A percentile compares a stretch with the other conserved stretches of the same genome.
Evolutionary conservation across 2,329 filamentous ascomycete species (phyloP).

Genomic region (Xylaria sp.): DNA sequence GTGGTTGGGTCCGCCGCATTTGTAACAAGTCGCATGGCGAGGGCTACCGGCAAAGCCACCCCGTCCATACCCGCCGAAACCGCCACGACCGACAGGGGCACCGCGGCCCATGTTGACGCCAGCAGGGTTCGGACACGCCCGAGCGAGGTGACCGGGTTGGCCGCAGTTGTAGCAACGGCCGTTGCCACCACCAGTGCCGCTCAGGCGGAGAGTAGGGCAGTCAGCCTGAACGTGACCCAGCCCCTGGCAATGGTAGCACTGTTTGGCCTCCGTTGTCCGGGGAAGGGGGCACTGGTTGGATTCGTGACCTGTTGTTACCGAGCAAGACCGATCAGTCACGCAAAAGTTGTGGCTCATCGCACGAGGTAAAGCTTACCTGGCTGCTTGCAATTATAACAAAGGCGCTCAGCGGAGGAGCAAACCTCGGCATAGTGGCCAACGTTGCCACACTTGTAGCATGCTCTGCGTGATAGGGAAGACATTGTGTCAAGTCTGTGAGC

Average conservation of each 20-base stretch:
- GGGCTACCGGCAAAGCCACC: slow-evolving; percentile 79
- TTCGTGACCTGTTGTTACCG: slow-evolving; percentile 76
- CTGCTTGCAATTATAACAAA: slow-evolving; percentile 99
- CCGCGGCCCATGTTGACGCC: slow-evolving; percentile 72
- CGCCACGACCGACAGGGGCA: slow-evolving; percentile 75
- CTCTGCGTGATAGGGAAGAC: slow-evolving; percentile 84
- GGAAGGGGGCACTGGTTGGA: slow-evolving; percentile 97
- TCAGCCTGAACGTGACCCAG: slow-evolving; percentile 98
- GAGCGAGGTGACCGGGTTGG: slow-evolving; percentile 91
- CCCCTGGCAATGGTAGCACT: slow-evolving; percentile 99
- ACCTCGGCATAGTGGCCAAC: slow-evolving; percentile 87
- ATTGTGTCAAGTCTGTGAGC: slow-evolving; percentile 60
- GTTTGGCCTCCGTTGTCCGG: slow-evolving; percentile 97
- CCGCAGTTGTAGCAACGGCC: slow-evolving; percentile 98
- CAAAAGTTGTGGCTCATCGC: not conserved
- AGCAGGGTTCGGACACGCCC: slow-evolving; percentile 83
- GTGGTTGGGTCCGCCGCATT: slow-evolving; percentile 90
- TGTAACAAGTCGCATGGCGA: slow-evolving; percentile 77
- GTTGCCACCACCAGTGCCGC: slow-evolving; percentile 79
- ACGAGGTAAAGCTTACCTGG: slow-evolving; percentile 63
- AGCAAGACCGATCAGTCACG: slow-evolving; percentile 36
- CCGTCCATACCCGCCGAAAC: slow-evolving; percentile 71
- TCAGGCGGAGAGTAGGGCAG: slow-evolving; percentile 95
- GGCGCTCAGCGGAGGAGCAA: slow-evolving; percentile 95
- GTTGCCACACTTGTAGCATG: slow-evolving; percentile 86